Base-by-base conservation (phyloP, 345 rosid species). In the Aquilaria yunnanensis region DNA sequence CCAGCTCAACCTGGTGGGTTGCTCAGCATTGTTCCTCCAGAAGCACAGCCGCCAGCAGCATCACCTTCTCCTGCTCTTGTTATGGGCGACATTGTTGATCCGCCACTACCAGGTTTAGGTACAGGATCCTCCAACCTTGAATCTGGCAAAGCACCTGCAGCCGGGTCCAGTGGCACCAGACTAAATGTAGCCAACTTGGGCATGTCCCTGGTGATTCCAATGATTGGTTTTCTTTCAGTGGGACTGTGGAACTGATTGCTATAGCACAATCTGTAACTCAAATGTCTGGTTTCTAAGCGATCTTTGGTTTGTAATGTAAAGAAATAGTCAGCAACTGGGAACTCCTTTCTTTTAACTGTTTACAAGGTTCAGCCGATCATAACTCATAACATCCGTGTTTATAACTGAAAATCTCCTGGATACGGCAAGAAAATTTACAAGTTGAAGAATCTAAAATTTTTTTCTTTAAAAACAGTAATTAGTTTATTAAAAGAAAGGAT, bases 51-150 rank as follows among this genome's bases (percentile, higher is more conserved):
- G 50, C 80, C 82, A 1, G 67, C 72, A 52, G 46, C 12, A 14
- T 77, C 84, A 30, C 94, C 85, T 0, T 61, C 33, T 32, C 94
- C 90, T 10, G 50, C 76, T 23, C 85, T 90, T 14, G 73, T 65
- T 0, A 69, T 78, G 52, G 72, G 69, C 6, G 90, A 90, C 52
- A 65, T 88, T n/a, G 77, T 74, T 14, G 90, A 86, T 58, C 97
- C 96, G 5, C 97, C 98, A 52, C 77, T 93, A 16, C 77, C 90
- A 0, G 90, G 85, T 55, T 57, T 73, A 31, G 61, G 63, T 9
- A 54, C 49, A 33, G 51, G 73, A 13, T 7, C 75, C 8, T 4
- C 72, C 0, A 16, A 65, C 55, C 47, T 55, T 51, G 76, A 43
- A 43, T 52, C 67, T 41, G 23, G 69, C 6, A 57, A 63, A 33